phyloP scores from a whole-genome alignment of 257 asterid species.

The Echium plantagineum region DNA sequence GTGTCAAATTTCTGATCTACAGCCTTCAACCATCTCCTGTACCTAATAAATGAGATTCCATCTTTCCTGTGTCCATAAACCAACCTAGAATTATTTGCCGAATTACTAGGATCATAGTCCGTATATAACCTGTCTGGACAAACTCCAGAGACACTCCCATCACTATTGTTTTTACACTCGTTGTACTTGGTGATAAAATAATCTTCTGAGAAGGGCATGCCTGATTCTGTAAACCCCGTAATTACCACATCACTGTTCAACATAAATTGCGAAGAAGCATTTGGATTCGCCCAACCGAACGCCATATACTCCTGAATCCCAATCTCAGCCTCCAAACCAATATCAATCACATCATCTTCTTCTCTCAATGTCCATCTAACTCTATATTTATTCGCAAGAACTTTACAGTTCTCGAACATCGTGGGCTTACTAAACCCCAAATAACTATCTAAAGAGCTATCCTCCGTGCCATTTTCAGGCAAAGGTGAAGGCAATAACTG shows the following conservation, averaged over 20 bases:
- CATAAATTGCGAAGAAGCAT: constrained; percentile 53
- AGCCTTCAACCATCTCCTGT: constrained; percentile 50
- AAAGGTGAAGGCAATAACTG: not conserved
- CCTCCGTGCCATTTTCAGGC: constrained; percentile 10
- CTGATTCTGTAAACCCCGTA: constrained; percentile 71
- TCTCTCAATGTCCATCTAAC: constrained; percentile 63
- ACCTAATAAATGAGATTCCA: constrained; percentile 85
- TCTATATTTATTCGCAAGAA: constrained; percentile 51
- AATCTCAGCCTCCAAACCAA: constrained; percentile 83
- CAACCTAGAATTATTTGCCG: constrained; percentile 55
- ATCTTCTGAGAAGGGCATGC: constrained; percentile 73
- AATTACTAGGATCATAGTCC: constrained; percentile 28
- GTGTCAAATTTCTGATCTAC: constrained; percentile 52
- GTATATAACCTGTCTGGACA: constrained; percentile 68
- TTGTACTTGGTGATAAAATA: constrained; percentile 62
- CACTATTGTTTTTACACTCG: constrained; percentile 63
- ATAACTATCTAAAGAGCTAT: too few relatives aligned
- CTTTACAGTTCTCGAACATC: constrained; percentile 64
- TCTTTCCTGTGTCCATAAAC: constrained; percentile 84
- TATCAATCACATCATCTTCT: constrained; percentile 36
- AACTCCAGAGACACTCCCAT: constrained; percentile 65
- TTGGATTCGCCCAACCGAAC: constrained; percentile 92
- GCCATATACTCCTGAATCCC: constrained; percentile 71
- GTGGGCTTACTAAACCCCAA: constrained; percentile 28
- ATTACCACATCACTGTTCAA: constrained; percentile 78